Evolutionary conservation across 331 rosid species (phyloP).

Genomic region (Quercus tomentella): DNA sequence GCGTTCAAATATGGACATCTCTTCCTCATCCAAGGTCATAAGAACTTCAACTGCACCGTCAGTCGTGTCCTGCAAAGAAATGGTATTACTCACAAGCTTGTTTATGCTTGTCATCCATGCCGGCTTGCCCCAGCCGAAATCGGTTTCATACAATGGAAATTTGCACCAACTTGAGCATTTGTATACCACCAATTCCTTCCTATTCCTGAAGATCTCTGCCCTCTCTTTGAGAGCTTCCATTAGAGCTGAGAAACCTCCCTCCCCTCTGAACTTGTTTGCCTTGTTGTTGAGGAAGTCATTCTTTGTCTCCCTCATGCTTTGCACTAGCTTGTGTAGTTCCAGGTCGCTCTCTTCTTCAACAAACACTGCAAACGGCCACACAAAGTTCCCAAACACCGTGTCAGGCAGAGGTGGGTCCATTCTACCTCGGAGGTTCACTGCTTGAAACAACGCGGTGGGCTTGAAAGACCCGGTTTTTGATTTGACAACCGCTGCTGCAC

Average conservation of each 20-base stretch:
- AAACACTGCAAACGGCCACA: constrained; percentile 36
- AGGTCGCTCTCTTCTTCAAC: constrained; percentile 31
- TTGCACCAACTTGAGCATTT: constrained; percentile 4
- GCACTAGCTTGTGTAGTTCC: constrained; percentile 26
- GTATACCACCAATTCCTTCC: background rate
- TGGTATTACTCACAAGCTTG: background rate
- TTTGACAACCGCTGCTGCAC: constrained; percentile 8
- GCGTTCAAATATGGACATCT: background rate
- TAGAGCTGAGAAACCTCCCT: constrained; percentile 19
- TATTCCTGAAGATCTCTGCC: constrained; percentile 5
- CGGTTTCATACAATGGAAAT: background rate
- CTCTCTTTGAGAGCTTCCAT: constrained; percentile 35
- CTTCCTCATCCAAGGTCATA: background rate
- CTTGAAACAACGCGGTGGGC: constrained; percentile 36
- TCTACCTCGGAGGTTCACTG: constrained; percentile 42
- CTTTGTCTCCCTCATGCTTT: constrained; percentile 29
- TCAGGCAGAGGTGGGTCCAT: constrained; percentile 30
- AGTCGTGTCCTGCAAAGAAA: background rate
- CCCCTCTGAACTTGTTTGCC: constrained; percentile 24
- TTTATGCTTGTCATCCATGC: background rate
- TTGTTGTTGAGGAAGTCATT: constrained; percentile 21
- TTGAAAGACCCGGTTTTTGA: constrained; percentile 15
- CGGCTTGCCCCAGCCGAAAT: constrained; percentile 4
- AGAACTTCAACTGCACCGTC: background rate
- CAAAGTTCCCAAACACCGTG: constrained; percentile 29